A percentile compares a stretch with the other conserved stretches of the same genome.
Evolutionary conservation across 352 stramenopile species (phyloP).

Genomic region (Pythium folliculosum): DNA sequence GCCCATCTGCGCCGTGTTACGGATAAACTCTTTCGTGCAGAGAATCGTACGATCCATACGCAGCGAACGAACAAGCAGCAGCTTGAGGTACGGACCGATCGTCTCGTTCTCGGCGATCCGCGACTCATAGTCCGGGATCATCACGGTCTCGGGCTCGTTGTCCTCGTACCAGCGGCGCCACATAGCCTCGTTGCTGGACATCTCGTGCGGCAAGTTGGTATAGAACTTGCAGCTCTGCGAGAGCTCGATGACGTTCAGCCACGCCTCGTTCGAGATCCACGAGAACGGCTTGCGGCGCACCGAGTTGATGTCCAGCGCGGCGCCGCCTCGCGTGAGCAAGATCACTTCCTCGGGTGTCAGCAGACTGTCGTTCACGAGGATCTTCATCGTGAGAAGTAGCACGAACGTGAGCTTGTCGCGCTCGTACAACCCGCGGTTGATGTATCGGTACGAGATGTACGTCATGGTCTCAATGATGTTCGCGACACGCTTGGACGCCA

Average conservation of each 20-base stretch:
- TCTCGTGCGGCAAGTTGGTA: constrained; percentile 94
- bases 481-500: constrained; percentile 97
- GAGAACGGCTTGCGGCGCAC: constrained; percentile 95
- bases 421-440: constrained; percentile 98
- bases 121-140: constrained; percentile 96
- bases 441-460: constrained; percentile 98
- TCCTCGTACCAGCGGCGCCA: constrained; percentile 98
- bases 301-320: constrained; percentile 96
- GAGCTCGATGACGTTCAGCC: constrained; percentile 97
- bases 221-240: constrained; percentile 97
- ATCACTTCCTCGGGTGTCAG: constrained; percentile 95
- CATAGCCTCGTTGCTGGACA: constrained; percentile 95
- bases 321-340: constrained; percentile 94
- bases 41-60: constrained; percentile 98
- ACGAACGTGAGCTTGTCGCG: constrained; percentile 99
- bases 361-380: constrained; percentile 94
- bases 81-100: constrained; percentile 96
- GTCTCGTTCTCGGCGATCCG: constrained; percentile 91
- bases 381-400: constrained; percentile 97
- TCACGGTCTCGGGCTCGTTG: constrained; percentile 95
- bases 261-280: constrained; percentile 97
- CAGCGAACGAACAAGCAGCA: constrained; percentile 96
- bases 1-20: constrained; percentile 96
- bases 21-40: constrained; percentile 97
- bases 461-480: constrained; percentile 99